These are phyloP conservation scores for Penicillium waksmanii DNA, from an alignment of 495 filamentous ascomycete genomes.

Conservation along the genomic window DNA sequence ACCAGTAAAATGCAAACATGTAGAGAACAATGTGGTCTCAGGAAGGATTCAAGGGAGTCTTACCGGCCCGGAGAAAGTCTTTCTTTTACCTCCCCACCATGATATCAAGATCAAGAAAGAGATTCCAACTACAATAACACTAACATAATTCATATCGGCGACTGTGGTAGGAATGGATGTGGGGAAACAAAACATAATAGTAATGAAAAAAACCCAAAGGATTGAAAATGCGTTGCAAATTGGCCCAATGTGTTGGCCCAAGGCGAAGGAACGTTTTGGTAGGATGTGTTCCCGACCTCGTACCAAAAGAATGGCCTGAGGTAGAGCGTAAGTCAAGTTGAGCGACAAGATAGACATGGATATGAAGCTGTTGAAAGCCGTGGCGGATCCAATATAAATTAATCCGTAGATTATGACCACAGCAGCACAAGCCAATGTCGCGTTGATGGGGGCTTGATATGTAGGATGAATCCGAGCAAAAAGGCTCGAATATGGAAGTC, in stretches of 20 bases:
- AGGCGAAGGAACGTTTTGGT: slow-evolving; percentile 8
- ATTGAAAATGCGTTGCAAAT: neutral
- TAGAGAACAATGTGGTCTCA: too few species aligned
- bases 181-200: slow-evolving; percentile 4
- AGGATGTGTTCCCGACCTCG: slow-evolving; percentile 12
- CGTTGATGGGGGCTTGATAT: slow-evolving; percentile 15
- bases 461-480: slow-evolving; percentile 7
- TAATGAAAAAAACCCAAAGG: neutral
- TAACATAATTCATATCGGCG: neutral
- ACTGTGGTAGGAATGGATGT: neutral
- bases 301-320: slow-evolving; percentile 24
- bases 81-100: neutral
- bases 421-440: slow-evolving; percentile 10
- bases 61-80: too few species aligned
- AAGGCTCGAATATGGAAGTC: slow-evolving; percentile 20
- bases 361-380: slow-evolving; percentile 33
- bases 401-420: slow-evolving; percentile 27
- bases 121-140: neutral
- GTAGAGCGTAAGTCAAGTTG: slow-evolving; percentile 22
- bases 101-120: neutral
- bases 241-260: slow-evolving; percentile 5
- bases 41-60: too few species aligned
- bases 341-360: slow-evolving; percentile 25
- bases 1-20: too few species aligned
- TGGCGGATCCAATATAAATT: slow-evolving; percentile 31